A percentile compares a stretch with the other conserved stretches of the same genome.
Conservation (phyloP, 73 alveolate species). For the Tetrahymena thermophila region DNA sequence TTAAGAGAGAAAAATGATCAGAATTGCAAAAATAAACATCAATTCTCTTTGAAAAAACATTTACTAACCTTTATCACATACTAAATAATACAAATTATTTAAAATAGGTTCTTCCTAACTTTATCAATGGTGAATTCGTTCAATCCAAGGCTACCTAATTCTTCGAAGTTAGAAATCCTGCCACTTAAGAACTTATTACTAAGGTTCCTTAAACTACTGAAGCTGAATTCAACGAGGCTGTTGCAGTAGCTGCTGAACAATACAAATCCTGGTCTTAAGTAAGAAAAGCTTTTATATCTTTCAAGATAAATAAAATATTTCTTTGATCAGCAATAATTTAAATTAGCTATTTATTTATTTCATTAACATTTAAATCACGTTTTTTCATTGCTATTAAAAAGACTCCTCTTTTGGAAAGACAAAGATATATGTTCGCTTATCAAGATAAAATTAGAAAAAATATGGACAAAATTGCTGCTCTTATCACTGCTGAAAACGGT, state of each 20-base stretch:
- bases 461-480: slow-evolving; percentile 60
- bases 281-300: background rate
- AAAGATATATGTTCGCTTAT: slow-evolving; percentile 61
- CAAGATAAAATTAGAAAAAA: slow-evolving; percentile 45
- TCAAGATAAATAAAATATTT: too few species aligned
- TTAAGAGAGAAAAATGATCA: background rate
- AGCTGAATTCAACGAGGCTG: slow-evolving; percentile 76
- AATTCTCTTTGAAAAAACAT: too few species aligned
- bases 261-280: slow-evolving; percentile 76
- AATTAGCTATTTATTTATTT: too few species aligned
- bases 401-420: slow-evolving; percentile 47
- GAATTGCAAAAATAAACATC: background rate
- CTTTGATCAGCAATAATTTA: too few species aligned
- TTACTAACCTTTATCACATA: background rate
- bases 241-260: slow-evolving; percentile 57
- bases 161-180: slow-evolving; percentile 66
- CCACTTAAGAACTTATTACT: slow-evolving; percentile 65
- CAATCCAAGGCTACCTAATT: slow-evolving; percentile 45
- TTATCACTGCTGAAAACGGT: slow-evolving; percentile 81
- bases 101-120: slow-evolving; percentile 20
- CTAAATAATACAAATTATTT: background rate
- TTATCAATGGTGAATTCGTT: slow-evolving; percentile 66
- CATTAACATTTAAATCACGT: background rate
- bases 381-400: slow-evolving; percentile 29
- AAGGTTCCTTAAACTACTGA: slow-evolving; percentile 60